Percentiles rank a stretch among this genome's conserved stretches.
Evolutionary conservation across 257 asterid species (phyloP).

Genomic region (Capsicum rhomboideum): DNA sequence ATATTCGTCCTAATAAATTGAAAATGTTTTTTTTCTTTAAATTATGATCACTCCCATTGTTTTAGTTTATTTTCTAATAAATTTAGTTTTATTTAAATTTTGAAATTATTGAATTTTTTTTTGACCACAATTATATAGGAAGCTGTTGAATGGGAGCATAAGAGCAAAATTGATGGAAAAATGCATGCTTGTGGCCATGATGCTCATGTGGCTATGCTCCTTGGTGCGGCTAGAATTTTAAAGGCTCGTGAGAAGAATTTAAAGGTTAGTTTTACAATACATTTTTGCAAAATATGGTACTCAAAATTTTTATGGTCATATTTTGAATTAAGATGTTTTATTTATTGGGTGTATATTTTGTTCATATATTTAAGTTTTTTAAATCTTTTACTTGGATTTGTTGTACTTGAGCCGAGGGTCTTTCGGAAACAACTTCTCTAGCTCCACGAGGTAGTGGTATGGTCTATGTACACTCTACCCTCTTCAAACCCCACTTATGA

Average conservation of each 20-base stretch:
- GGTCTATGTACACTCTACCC: too few relatives aligned
- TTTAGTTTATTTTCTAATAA: neutral
- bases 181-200: conserved; percentile 89
- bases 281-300: neutral
- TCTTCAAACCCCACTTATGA: too few relatives aligned
- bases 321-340: too few relatives aligned
- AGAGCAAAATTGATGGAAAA: conserved; percentile 52
- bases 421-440: too few relatives aligned
- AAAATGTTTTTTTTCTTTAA: neutral
- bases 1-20: neutral
- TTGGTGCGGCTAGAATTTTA: conserved; percentile 59
- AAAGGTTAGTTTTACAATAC: conserved; percentile 31
- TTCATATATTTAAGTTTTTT: too few relatives aligned
- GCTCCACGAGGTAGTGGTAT: too few relatives aligned
- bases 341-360: too few relatives aligned
- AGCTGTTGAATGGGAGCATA: conserved; percentile 71
- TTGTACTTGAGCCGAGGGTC: too few relatives aligned
- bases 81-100: neutral
- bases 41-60: neutral
- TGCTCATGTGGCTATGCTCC: conserved; percentile 69
- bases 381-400: too few relatives aligned
- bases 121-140: conserved; percentile 25
- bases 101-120: neutral
- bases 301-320: too few relatives aligned
- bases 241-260: conserved; percentile 42